Conservation (phyloP, 192 early-diverging fungal genomes). For the Linderina pennispora region DNA sequence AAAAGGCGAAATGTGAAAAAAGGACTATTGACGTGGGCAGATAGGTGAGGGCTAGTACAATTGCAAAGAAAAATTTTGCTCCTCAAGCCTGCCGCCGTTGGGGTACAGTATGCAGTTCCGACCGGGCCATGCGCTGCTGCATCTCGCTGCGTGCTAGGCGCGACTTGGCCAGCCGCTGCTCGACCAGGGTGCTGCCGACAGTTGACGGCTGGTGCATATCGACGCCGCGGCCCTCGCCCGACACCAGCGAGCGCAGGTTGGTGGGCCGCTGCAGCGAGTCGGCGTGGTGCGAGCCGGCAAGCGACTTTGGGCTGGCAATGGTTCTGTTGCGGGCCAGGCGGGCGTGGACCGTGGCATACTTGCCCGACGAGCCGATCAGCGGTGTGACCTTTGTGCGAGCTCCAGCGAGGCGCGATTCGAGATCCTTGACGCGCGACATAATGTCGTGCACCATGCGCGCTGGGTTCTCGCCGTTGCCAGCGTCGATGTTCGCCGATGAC, state of each 20-base stretch:
- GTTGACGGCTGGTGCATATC: too few relatives aligned
- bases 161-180: slow-evolving; percentile 21
- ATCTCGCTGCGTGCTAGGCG: slow-evolving; percentile 25
- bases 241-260: slow-evolving; percentile 1
- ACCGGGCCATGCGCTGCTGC: slow-evolving; percentile 15
- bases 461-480: slow-evolving; percentile 43
- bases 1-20: too few relatives aligned
- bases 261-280: slow-evolving; percentile 13
- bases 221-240: slow-evolving; percentile 9
- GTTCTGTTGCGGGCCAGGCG: slow-evolving; percentile 28
- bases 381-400: slow-evolving; percentile 72
- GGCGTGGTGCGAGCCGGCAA: not conserved
- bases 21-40: too few relatives aligned
- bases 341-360: slow-evolving; percentile 37
- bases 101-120: slow-evolving; percentile 26
- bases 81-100: slow-evolving; percentile 19
- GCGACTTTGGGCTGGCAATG: slow-evolving; percentile 30
- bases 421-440: slow-evolving; percentile 67
- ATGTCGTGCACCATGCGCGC: slow-evolving; percentile 69
- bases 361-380: slow-evolving; percentile 43
- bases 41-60: not conserved
- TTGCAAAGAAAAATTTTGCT: not conserved
- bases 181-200: slow-evolving; percentile 11
- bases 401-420: slow-evolving; percentile 67
- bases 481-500: slow-evolving; percentile 27